phyloP scores from a whole-genome alignment of 106 monocot species.

The Iris macrosiphon region DNA sequence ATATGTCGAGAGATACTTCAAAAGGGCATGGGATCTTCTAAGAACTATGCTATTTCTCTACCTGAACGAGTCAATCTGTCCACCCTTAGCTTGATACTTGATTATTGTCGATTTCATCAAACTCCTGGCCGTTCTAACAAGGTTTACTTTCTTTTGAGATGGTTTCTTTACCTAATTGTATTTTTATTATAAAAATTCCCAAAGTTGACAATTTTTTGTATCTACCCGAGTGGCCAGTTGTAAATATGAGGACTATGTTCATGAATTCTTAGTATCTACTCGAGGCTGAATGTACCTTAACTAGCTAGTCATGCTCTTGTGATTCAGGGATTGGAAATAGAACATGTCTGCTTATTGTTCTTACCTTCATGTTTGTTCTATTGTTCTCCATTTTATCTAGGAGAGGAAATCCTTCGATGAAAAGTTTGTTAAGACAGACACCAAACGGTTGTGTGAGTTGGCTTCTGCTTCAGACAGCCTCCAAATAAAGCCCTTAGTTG shows the following conservation, averaged over 20 bases:
- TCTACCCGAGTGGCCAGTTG: background rate
- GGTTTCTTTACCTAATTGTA: background rate
- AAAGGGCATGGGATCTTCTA: slow-evolving; percentile 46
- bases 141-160: too few relatives aligned
- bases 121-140: slow-evolving; percentile 55
- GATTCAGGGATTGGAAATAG: background rate
- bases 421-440: slow-evolving; percentile 44
- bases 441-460: slow-evolving; percentile 38
- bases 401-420: slow-evolving; percentile 56
- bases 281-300: background rate
- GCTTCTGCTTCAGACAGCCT: slow-evolving; percentile 55
- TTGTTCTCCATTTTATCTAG: slow-evolving; percentile 10
- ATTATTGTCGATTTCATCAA: slow-evolving; percentile 68
- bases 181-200: background rate
- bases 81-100: slow-evolving; percentile 42
- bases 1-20: slow-evolving; percentile 39
- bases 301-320: background rate
- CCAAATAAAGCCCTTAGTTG: slow-evolving; percentile 54
- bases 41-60: slow-evolving; percentile 46
- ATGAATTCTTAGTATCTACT: background rate
- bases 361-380: background rate
- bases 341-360: background rate
- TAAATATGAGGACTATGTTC: background rate
- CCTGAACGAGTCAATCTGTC: slow-evolving; percentile 38
- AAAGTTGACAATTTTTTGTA: background rate